Percentiles rank a stretch among this genome's conserved stretches.
Conservation (phyloP, 2,329 filamentous ascomycete genomes). For the Hymenotorrendiella dingleyae region DNA sequence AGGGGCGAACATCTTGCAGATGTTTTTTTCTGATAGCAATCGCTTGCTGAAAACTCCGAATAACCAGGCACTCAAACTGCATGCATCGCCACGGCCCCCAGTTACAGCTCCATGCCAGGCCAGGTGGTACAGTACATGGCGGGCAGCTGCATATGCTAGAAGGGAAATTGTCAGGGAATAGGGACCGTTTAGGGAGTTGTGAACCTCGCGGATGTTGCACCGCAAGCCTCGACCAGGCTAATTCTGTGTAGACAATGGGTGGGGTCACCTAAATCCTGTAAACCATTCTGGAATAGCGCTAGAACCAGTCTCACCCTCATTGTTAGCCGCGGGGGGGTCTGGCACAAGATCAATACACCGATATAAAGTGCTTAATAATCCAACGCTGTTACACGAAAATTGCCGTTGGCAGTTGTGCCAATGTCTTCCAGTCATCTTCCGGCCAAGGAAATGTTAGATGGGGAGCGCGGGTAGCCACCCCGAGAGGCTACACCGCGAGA, state of each 20-base stretch:
- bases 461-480: slow-evolving; percentile 17
- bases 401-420: slow-evolving; percentile 2
- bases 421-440: too few relatives aligned
- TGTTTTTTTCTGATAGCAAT: slow-evolving; percentile 23
- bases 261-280: slow-evolving; percentile 12
- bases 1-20: slow-evolving; percentile 9
- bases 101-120: too few relatives aligned
- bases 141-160: slow-evolving; percentile 18
- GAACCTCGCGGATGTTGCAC: slow-evolving; percentile 17
- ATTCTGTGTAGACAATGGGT: slow-evolving; percentile 12
- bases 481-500: slow-evolving; percentile 8
- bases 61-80: slow-evolving; percentile 7
- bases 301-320: slow-evolving; percentile 17
- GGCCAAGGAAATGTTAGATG: slow-evolving; percentile 10
- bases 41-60: slow-evolving; percentile 11
- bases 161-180: slow-evolving; percentile 4
- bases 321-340: slow-evolving; percentile 8
- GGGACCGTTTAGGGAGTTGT: slow-evolving; percentile 5
- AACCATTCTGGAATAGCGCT: slow-evolving; percentile 22
- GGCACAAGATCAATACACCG: slow-evolving; percentile 10
- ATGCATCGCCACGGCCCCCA: slow-evolving; percentile 4
- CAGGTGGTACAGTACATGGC: too few relatives aligned
- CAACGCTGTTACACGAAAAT: slow-evolving; percentile 7
- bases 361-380: slow-evolving; percentile 6
- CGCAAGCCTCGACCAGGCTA: slow-evolving; percentile 25